Conservation (phyloP, 2,329 filamentous ascomycete species). For the Penicillium brevicompactum region DNA sequence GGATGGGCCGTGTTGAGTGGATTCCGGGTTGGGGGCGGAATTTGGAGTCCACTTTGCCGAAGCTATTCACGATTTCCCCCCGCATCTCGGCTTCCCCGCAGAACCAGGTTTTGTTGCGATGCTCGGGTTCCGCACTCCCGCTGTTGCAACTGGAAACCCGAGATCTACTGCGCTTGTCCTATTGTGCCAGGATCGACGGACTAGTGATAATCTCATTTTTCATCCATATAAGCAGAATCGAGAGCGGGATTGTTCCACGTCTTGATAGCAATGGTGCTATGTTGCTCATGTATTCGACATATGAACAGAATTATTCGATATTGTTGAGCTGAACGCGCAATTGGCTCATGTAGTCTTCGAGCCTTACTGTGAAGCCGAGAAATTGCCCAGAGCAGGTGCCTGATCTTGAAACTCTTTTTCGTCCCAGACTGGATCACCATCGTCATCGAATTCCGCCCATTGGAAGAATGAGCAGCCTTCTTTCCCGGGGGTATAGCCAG, state of each 20-base stretch:
- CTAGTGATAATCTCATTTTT: neutral
- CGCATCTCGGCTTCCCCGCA: neutral
- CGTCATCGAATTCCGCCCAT: slow-evolving; percentile 84
- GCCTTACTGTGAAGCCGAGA: slow-evolving; percentile 23
- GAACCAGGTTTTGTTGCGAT: neutral
- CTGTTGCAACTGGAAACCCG: neutral
- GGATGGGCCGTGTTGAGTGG: neutral
- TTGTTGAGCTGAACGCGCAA: too few relatives aligned
- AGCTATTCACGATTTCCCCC: neutral
- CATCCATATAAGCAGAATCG: neutral
- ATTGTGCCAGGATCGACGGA: neutral
- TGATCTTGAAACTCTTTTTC: slow-evolving; percentile 16
- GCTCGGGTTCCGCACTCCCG: neutral
- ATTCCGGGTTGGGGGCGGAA: neutral
- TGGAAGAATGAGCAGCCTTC: slow-evolving; percentile 75
- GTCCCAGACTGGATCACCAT: slow-evolving; percentile 74
- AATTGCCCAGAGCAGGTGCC: slow-evolving; percentile 29
- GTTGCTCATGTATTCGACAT: too few relatives aligned
- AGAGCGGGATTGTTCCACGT: neutral
- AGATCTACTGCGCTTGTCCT: neutral
- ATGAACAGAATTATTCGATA: too few relatives aligned
- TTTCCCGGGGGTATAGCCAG: slow-evolving; percentile 50
- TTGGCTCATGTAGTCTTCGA: too few relatives aligned
- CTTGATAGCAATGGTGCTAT: neutral
- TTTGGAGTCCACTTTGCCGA: neutral